Evolutionary conservation across 192 early-diverging fungal species (phyloP).

Genomic region (Geosiphon pyriformis): DNA sequence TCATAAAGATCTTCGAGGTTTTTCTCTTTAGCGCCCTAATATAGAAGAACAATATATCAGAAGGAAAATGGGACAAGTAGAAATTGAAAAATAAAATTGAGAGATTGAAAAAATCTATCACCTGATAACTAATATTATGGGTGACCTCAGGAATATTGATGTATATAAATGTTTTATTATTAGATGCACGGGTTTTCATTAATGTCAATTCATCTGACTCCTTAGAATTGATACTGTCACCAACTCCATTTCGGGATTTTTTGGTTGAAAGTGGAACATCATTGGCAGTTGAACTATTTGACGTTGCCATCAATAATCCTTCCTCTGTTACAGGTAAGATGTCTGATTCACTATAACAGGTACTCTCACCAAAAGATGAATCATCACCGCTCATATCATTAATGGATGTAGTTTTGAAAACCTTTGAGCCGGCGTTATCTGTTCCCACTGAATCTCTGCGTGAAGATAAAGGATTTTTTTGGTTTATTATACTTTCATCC

Average conservation of each 20-base stretch:
- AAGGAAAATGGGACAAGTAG: not conserved
- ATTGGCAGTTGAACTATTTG: slow-evolving; percentile 22
- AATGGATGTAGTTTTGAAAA: not conserved
- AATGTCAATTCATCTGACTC: slow-evolving; percentile 56
- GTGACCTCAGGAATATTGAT: slow-evolving; percentile 82
- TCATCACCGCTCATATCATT: slow-evolving; percentile 29
- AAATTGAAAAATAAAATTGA: slow-evolving; percentile 20
- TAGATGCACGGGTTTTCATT: slow-evolving; percentile 81
- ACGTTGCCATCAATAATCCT: slow-evolving; percentile 16
- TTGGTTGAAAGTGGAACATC: not conserved
- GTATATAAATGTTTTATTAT: slow-evolving; percentile 86
- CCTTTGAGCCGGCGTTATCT: slow-evolving; percentile 1
- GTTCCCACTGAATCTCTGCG: not conserved
- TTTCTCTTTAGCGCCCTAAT: slow-evolving; percentile 69
- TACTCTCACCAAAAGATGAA: not conserved
- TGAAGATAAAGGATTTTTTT: not conserved
- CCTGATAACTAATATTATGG: slow-evolving; percentile 80
- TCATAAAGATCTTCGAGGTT: slow-evolving; percentile 70
- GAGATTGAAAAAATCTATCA: slow-evolving; percentile 26
- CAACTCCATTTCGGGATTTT: not conserved
- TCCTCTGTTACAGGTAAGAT: not conserved
- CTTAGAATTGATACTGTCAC: not conserved
- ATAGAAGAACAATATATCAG: not conserved
- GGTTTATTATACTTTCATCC: not conserved
- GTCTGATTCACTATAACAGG: not conserved